These are phyloP conservation scores for Arthrocladium fulminans DNA, from an alignment of 2,329 filamentous ascomycete species.

Conservation along the genomic window DNA sequence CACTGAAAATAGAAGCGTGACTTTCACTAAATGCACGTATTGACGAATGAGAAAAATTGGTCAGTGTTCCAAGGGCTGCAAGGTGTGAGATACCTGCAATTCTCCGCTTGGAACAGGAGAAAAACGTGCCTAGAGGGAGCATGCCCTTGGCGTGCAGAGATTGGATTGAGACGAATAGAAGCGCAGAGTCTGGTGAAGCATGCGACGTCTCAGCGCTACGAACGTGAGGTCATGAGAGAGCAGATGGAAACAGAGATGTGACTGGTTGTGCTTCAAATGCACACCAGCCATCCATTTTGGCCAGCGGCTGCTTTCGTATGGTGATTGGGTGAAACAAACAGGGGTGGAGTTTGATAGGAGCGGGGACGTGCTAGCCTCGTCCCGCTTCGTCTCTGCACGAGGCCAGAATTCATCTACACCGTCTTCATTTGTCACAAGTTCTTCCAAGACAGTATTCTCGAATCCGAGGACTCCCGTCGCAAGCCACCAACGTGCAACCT, in stretches of 20 bases:
- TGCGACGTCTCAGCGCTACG: slow-evolving; percentile 1
- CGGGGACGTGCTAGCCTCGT: slow-evolving; percentile 2
- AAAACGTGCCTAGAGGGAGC: background rate
- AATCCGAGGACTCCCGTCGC: too few relatives aligned
- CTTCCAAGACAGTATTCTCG: background rate
- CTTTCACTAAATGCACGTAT: background rate
- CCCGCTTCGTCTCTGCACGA: background rate
- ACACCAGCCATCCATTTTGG: background rate
- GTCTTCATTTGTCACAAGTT: background rate
- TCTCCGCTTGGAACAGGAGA: background rate
- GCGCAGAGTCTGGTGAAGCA: background rate
- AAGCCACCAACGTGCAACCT: background rate
- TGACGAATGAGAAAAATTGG: background rate
- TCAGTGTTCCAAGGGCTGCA: background rate
- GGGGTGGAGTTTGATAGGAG: background rate
- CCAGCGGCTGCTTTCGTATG: slow-evolving; percentile 3
- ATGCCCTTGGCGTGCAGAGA: background rate
- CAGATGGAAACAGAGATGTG: slow-evolving; percentile 5
- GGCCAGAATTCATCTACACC: slow-evolving; percentile 4
- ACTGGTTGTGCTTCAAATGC: slow-evolving; percentile 7
- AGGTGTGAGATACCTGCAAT: background rate
- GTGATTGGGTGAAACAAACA: background rate
- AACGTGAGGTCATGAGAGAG: background rate
- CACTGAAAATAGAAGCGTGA: background rate
- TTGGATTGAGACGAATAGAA: background rate